These are phyloP conservation scores for Yamadazyma sp. DNA, from an alignment of 805 yeast genomes.

Conservation along the genomic window DNA sequence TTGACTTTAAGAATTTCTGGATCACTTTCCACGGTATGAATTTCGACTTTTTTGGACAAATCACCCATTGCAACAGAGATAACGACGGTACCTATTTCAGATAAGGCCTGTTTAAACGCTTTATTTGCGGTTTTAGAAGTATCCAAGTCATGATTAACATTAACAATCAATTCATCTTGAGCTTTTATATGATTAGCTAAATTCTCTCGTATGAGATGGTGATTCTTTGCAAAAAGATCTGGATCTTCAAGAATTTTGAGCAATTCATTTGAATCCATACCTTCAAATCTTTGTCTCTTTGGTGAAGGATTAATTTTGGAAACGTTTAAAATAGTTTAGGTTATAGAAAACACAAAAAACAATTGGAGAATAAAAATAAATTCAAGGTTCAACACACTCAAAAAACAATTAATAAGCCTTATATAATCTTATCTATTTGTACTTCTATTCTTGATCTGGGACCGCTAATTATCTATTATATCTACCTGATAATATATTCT, in stretches of 20 bases:
- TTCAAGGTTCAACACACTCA: too few species aligned
- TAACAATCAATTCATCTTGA: slow-evolving; percentile 27
- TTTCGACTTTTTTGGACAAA: slow-evolving; percentile 72
- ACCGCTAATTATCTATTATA: too few species aligned
- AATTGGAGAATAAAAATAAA: too few species aligned
- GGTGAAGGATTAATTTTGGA: slow-evolving; percentile 18
- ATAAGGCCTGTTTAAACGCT: slow-evolving; percentile 67
- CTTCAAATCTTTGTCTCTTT: slow-evolving; percentile 13
- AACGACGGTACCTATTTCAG: slow-evolving; percentile 82
- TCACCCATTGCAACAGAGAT: slow-evolving; percentile 90
- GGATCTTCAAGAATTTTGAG: slow-evolving; percentile 40
- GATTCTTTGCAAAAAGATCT: slow-evolving; percentile 24
- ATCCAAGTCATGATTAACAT: slow-evolving; percentile 29
- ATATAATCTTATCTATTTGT: too few species aligned
- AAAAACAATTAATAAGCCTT: too few species aligned
- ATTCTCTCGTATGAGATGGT: slow-evolving; percentile 28
- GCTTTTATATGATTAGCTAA: slow-evolving; percentile 24
- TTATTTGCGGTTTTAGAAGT: slow-evolving; percentile 54
- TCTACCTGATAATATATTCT: too few species aligned
- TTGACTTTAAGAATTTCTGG: slow-evolving; percentile 80
- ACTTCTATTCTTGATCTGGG: too few species aligned
- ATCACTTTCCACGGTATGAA: slow-evolving; percentile 68
- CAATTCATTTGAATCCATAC: slow-evolving; percentile 32
- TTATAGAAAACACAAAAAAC: too few species aligned
- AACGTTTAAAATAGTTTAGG: too few species aligned